Base-by-base conservation (phyloP, 495 filamentous ascomycete genomes). In the Aspergillus nanangensis region DNA sequence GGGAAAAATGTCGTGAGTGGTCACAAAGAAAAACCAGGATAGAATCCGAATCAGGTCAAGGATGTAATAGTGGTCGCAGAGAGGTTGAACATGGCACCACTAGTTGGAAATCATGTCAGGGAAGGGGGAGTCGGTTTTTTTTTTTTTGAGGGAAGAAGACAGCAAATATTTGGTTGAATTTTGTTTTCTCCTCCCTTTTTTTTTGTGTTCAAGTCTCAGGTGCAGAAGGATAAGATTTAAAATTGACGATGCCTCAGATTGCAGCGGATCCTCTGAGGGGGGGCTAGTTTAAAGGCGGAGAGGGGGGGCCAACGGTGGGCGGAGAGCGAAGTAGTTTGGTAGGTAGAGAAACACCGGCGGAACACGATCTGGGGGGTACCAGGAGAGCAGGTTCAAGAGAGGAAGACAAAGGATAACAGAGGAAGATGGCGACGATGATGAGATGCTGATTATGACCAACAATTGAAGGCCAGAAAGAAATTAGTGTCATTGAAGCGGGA, bases 31-130 rank as follows among this genome's bases (percentile, higher is more conserved):
- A 27, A 50, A 47, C n/a, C 21, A 42, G 47, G 47, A 38, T 40
- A 31, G 29, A 44, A 44, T 44, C 34, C 36, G 41, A 50, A 40
- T 50, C 47, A 45, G 41, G 19, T 36, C 21, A 50, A 35, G 25
- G 41, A 50, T 50, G 50, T 49, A 29, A 29, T 5, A 29, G 25
- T 29, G 25, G 54, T 48, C 46, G 50, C 44, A 44, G 50, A 53
- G 49, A 38, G 45, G 50, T 44, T 51, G 50, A 47, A 53, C 55
- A 57, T 57, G 55, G 55, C 55, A 57, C 55, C 55, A 57, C 50
- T 57, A 56, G 45, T 44, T 43, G 50, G 48, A n/a, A 46, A 24
- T n/a, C n/a, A n/a, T n/a, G 33, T 52, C 40, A 39, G 44, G 35
- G 35, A 15, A 38, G 36, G n/a, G 18, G 36, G 21, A 22, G 19